Evolutionary conservation across 768 basidiomycete species (phyloP).

Genomic region (Coprinellus aureogranulatus): DNA sequence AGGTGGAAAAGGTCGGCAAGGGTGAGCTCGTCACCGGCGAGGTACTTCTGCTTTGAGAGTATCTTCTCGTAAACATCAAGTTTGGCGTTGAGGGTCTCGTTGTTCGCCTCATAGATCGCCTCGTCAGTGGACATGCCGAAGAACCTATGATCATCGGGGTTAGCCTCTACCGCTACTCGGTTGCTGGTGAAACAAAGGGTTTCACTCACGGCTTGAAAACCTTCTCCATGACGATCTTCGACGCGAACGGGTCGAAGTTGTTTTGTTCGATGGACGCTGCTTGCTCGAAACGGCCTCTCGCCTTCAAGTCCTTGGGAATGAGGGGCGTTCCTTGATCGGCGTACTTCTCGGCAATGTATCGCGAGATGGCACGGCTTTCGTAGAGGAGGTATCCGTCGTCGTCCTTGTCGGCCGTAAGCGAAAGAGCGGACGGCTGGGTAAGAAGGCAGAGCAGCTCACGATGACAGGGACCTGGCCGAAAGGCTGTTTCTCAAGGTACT

Average conservation of each 20-base stretch:
- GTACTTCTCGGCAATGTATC: conserved; percentile 60
- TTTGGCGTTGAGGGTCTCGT: conserved; percentile 32
- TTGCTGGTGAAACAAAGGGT: too few relatives aligned
- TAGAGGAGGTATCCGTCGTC: conserved; percentile 64
- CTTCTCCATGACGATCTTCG: conserved; percentile 42
- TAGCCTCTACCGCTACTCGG: too few relatives aligned
- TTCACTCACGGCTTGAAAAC: conserved; percentile 47
- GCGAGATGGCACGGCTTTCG: conserved; percentile 59
- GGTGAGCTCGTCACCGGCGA: conserved; percentile 57
- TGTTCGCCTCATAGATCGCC: conserved; percentile 21
- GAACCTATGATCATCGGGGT: conserved; percentile 7
- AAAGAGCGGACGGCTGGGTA: too few relatives aligned
- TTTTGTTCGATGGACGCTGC: conserved; percentile 48
- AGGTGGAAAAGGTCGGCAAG: conserved; percentile 61
- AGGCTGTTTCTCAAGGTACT: conserved; percentile 11
- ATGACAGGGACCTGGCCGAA: conserved; percentile 14
- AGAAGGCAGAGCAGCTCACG: neutral
- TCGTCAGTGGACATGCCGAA: conserved; percentile 30
- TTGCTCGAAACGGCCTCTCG: conserved; percentile 48
- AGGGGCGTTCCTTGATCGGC: conserved; percentile 47
- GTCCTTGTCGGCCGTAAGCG: conserved; percentile 23
- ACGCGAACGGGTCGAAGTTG: conserved; percentile 52
- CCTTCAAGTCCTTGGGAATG: conserved; percentile 42
- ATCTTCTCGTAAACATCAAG: conserved; percentile 57
- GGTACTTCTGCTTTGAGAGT: conserved; percentile 53